Conservation (phyloP, 2,329 filamentous ascomycete genomes). For the Nannizzia gypsea region DNA sequence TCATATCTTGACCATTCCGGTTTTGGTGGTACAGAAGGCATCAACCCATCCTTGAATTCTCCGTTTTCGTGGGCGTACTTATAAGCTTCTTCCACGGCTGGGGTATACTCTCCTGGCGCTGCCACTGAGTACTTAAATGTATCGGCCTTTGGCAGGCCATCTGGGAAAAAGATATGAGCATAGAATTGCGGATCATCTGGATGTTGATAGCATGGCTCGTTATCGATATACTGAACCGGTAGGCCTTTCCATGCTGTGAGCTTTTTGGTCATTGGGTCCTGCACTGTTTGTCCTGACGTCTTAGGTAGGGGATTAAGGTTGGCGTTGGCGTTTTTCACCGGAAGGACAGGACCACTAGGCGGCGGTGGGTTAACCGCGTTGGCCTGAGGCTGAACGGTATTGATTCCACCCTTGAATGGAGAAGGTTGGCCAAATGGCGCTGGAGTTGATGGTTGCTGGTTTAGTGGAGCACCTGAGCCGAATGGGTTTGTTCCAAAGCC, state of each 20-base stretch:
- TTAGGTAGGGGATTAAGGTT: slow-evolving; percentile 15
- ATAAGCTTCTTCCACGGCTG: slow-evolving; percentile 50
- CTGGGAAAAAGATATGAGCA: slow-evolving; percentile 60
- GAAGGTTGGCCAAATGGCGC: slow-evolving; percentile 22
- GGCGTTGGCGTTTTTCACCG: slow-evolving; percentile 12
- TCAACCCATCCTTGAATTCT: slow-evolving; percentile 54
- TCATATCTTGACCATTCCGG: slow-evolving; percentile 64
- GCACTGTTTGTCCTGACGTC: slow-evolving; percentile 27
- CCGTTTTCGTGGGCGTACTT: slow-evolving; percentile 52
- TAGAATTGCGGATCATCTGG: slow-evolving; percentile 44
- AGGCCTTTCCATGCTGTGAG: slow-evolving; percentile 53
- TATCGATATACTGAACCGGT: slow-evolving; percentile 47
- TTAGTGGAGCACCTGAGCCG: not conserved
- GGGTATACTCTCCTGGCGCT: slow-evolving; percentile 40
- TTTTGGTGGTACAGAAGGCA: slow-evolving; percentile 68
- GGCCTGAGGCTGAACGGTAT: slow-evolving; percentile 12
- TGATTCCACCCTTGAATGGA: slow-evolving; percentile 16
- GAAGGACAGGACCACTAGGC: not conserved
- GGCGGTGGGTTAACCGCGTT: not conserved
- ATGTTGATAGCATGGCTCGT: slow-evolving; percentile 41
- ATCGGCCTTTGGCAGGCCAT: slow-evolving; percentile 48
- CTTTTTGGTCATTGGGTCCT: slow-evolving; percentile 25
- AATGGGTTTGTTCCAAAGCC: not conserved
- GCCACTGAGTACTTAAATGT: slow-evolving; percentile 41
- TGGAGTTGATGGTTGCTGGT: slow-evolving; percentile 3